Evolutionary conservation across 768 basidiomycete species (phyloP).

Genomic region (Lactifluus volemus): DNA sequence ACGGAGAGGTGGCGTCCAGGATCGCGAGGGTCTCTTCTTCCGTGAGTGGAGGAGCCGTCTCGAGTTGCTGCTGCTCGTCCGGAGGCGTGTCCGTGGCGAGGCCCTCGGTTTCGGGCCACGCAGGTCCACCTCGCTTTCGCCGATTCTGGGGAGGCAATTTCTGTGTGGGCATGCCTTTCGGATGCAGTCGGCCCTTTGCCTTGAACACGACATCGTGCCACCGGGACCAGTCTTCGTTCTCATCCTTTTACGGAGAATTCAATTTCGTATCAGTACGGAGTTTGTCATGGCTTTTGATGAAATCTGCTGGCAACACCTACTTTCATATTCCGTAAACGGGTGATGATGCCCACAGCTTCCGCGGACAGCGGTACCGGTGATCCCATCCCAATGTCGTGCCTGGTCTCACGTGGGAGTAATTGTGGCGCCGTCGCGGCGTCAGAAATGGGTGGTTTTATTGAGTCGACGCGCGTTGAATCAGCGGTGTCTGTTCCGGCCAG

Average conservation of each 20-base stretch:
- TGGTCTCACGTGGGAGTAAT: conserved; percentile 73
- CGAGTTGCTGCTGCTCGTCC: not conserved
- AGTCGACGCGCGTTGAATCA: conserved; percentile 6
- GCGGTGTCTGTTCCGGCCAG: conserved; percentile 24
- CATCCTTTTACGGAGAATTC: conserved; percentile 37
- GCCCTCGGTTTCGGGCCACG: not conserved
- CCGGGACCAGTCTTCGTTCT: conserved; percentile 81
- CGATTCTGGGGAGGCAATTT: conserved; percentile 39
- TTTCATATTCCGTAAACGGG: conserved; percentile 73
- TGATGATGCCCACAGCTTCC: conserved; percentile 74
- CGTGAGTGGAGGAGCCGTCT: conserved; percentile 31
- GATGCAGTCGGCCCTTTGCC: too few relatives aligned
- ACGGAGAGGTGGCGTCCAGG: conserved; percentile 15
- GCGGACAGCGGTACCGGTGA: conserved; percentile 73
- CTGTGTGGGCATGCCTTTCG: too few relatives aligned
- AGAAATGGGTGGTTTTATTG: not conserved
- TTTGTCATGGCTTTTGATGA: too few relatives aligned
- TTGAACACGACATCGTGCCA: conserved; percentile 60
- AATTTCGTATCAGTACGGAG: not conserved
- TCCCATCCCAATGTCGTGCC: conserved; percentile 80
- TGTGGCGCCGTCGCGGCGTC: conserved; percentile 24
- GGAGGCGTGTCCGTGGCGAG: not conserved
- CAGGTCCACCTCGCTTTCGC: conserved; percentile 50
- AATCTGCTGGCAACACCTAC: conserved; percentile 28
- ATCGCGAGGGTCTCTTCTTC: conserved; percentile 40